phyloP scores from a whole-genome alignment of 208 protist genomes.

The Trypanosoma platydactyli region DNA sequence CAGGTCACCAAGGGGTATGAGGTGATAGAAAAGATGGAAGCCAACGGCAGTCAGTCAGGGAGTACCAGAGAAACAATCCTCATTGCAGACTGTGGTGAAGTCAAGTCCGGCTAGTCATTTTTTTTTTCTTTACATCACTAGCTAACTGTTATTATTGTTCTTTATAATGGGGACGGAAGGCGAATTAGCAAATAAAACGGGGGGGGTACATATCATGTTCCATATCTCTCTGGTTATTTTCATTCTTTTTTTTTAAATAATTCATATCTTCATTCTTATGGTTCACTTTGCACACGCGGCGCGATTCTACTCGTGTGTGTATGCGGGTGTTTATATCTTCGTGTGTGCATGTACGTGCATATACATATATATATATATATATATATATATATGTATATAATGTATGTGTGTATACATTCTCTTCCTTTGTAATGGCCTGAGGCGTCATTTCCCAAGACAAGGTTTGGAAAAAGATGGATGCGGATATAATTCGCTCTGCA shows the following conservation, averaged over 20 bases:
- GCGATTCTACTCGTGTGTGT: no score
- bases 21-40: conserved; percentile 77
- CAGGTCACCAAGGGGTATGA: conserved; percentile 89
- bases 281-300: no score
- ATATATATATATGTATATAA: neutral
- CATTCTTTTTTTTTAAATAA: no score
- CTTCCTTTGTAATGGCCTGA: neutral
- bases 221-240: no score
- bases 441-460: neutral
- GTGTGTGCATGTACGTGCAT: no score
- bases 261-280: no score
- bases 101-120: conserved; percentile 39
- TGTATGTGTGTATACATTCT: neutral
- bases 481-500: conserved; percentile 24
- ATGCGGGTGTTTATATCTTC: no score
- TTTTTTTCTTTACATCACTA: conserved; percentile 1
- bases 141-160: neutral
- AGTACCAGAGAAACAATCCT: conserved; percentile 67
- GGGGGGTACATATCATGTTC: no score
- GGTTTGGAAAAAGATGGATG: conserved; percentile 20
- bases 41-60: conserved; percentile 67
- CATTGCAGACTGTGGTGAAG: conserved; percentile 76
- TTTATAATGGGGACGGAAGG: no score
- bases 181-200: no score
- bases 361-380: neutral